Conservation (phyloP, 345 rosid genomes). For the Eucalyptus pumila region DNA sequence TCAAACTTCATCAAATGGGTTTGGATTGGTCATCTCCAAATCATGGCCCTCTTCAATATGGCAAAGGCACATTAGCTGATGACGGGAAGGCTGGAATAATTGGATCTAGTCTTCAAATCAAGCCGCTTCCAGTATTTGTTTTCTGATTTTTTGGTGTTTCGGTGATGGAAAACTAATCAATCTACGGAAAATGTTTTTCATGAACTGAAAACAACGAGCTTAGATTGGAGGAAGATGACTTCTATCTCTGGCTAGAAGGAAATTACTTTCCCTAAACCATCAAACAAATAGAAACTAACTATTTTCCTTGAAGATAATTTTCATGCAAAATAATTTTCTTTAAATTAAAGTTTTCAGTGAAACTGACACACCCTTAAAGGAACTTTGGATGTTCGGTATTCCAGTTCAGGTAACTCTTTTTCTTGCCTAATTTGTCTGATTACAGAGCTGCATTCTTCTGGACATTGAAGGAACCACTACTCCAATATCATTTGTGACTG, state of each 20-base stretch:
- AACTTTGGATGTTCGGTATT: background rate
- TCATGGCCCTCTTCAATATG: slow-evolving; percentile 51
- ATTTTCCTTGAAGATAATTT: background rate
- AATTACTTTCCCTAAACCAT: background rate
- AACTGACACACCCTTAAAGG: background rate
- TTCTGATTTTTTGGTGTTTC: background rate
- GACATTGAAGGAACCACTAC: slow-evolving; percentile 99
- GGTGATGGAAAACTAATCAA: background rate
- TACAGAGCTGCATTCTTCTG: slow-evolving; percentile 78
- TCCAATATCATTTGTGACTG: slow-evolving; percentile 87
- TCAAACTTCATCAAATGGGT: slow-evolving; percentile 79
- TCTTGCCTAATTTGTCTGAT: slow-evolving; percentile 1
- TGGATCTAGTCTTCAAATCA: slow-evolving; percentile 28
- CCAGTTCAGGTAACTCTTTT: background rate
- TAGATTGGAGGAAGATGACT: background rate
- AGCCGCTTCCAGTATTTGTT: slow-evolving; percentile 23
- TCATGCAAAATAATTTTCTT: background rate
- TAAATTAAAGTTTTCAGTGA: background rate
- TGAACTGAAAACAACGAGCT: background rate
- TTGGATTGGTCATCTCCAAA: slow-evolving; percentile 63
- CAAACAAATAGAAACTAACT: background rate
- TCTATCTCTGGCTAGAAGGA: background rate
- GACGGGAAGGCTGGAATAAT: slow-evolving; percentile 15
- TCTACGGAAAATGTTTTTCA: background rate
- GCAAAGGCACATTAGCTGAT: slow-evolving; percentile 18